These are phyloP conservation scores for Ceratocystis alfenasii DNA, from an alignment of 2,329 filamentous ascomycete species.

Conservation along the genomic window DNA sequence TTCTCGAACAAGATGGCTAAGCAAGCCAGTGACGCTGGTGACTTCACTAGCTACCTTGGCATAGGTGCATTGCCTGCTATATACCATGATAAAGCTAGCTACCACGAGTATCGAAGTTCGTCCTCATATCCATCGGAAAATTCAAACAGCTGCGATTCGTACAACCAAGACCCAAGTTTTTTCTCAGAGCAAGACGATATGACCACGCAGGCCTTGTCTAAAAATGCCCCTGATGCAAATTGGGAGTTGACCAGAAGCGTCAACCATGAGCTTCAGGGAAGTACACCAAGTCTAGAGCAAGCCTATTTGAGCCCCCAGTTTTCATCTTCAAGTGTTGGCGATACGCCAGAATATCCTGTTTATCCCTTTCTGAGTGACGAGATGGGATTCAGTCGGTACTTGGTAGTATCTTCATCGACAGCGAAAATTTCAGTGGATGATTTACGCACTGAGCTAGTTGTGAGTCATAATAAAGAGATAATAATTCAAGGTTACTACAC, in stretches of 20 bases:
- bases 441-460: constrained; percentile 1
- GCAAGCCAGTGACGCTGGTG: neutral
- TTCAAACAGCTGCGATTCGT: neutral
- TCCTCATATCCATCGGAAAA: neutral
- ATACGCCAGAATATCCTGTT: neutral
- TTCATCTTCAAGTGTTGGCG: neutral
- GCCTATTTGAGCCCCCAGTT: neutral
- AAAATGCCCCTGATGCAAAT: neutral
- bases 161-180: neutral
- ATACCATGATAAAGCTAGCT: neutral
- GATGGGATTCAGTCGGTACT: constrained; percentile 7
- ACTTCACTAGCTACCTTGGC: neutral
- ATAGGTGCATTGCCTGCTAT: neutral
- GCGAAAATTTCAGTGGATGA: neutral
- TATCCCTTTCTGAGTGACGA: constrained; percentile 7
- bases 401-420: neutral
- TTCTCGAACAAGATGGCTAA: neutral
- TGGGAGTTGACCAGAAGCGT: neutral
- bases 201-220: neutral
- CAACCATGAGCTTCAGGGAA: neutral
- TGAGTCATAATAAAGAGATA: neutral
- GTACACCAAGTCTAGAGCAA: neutral
- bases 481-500: neutral
- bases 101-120: neutral
- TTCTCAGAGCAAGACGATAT: neutral